A percentile compares a stretch with the other conserved stretches of the same genome.
These are phyloP conservation scores for Spatholobus suberectus DNA, from an alignment of 306 rosid genomes.

Conservation along the genomic window DNA sequence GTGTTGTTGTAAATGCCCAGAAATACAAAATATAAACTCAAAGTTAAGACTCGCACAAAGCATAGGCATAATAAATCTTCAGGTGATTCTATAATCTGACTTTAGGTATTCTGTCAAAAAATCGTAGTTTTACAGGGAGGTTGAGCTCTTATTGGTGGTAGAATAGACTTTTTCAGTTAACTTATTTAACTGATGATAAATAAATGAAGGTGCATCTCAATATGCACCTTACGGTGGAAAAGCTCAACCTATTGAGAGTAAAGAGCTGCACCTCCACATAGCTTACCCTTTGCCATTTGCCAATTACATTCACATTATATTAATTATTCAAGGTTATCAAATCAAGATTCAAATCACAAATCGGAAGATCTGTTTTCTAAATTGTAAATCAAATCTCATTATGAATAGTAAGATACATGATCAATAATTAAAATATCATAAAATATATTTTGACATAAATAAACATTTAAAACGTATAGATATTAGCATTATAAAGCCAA, in stretches of 20 bases:
- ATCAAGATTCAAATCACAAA: neutral
- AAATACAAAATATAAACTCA: slow-evolving; percentile 6
- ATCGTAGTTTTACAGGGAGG: neutral
- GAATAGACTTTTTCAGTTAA: slow-evolving; percentile 26
- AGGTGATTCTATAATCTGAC: slow-evolving; percentile 9
- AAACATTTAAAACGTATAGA: neutral
- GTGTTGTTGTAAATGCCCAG: neutral
- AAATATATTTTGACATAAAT: neutral
- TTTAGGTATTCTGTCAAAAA: slow-evolving; percentile 19
- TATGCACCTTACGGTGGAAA: slow-evolving; percentile 14
- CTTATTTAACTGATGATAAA: slow-evolving; percentile 5
- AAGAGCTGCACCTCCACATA: slow-evolving; percentile 21
- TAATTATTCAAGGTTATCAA: slow-evolving; percentile 13
- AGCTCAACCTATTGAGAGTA: neutral
- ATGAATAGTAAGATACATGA: neutral
- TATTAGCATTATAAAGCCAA: neutral
- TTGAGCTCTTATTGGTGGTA: neutral
- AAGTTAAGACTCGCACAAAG: neutral
- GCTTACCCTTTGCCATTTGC: slow-evolving; percentile 12
- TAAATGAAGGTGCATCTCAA: slow-evolving; percentile 21
- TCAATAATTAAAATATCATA: neutral
- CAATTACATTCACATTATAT: slow-evolving; percentile 8
- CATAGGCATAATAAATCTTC: neutral
- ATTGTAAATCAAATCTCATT: neutral
- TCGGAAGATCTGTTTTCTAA: neutral